Evolutionary conservation across 108 stramenopile species (phyloP).

Genomic region (Skeletonema grethae): DNA sequence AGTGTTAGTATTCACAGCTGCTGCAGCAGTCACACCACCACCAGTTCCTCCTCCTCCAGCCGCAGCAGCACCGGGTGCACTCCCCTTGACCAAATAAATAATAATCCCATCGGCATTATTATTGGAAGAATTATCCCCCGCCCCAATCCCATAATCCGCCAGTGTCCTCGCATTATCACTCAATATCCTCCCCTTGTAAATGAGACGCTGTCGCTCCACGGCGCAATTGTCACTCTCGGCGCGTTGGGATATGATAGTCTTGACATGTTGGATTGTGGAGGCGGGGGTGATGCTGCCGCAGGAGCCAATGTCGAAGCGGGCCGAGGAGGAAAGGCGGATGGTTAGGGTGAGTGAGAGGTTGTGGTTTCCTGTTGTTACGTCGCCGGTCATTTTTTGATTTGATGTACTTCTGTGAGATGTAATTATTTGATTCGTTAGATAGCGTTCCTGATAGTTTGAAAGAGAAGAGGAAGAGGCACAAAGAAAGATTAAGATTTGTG

Average conservation of each 20-base stretch:
- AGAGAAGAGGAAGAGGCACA: no score
- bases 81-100: slow-evolving; percentile 72
- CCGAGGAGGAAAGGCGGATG: slow-evolving; percentile 45
- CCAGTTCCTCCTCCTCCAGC: slow-evolving; percentile 2
- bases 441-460: background rate
- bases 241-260: slow-evolving; percentile 41
- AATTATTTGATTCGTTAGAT: background rate
- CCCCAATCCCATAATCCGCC: slow-evolving; percentile 65
- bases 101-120: slow-evolving; percentile 36
- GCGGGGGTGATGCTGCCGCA: slow-evolving; percentile 29
- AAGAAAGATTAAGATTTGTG: no score
- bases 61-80: slow-evolving; percentile 14
- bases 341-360: slow-evolving; percentile 28
- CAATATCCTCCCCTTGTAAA: slow-evolving; percentile 94
- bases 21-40: background rate
- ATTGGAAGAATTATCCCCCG: no score
- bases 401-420: background rate
- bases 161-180: slow-evolving; percentile 72
- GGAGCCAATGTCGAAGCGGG: slow-evolving; percentile 36
- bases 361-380: slow-evolving; percentile 9
- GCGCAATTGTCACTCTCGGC: slow-evolving; percentile 47
- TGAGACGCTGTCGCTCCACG: slow-evolving; percentile 81
- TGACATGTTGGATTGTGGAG: slow-evolving; percentile 46
- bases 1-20: background rate
- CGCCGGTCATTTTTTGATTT: slow-evolving; percentile 14